Evolutionary conservation across 1,139 yeast species (phyloP).

Genomic region (Kodamaea ohmeri): DNA sequence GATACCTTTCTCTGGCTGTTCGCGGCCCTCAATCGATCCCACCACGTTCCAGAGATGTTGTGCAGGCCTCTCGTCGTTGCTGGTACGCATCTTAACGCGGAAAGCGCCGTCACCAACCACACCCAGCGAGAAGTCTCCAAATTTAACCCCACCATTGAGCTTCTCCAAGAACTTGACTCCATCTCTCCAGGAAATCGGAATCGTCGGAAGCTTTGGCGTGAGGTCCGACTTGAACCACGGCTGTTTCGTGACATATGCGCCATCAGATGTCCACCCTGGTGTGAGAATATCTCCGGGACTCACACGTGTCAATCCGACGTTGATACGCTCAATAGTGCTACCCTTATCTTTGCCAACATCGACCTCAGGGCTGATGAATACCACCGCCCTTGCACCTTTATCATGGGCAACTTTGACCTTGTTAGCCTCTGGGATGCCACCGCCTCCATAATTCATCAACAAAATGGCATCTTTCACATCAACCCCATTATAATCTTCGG

Average conservation of each 20-base stretch:
- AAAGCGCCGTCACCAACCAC: slow-evolving; percentile 12
- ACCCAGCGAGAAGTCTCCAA: slow-evolving; percentile 34
- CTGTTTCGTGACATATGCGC: slow-evolving; percentile 32
- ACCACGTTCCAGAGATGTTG: slow-evolving; percentile 79
- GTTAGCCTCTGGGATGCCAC: slow-evolving; percentile 33
- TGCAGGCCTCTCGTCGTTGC: slow-evolving; percentile 51
- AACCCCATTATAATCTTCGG: slow-evolving; percentile 51
- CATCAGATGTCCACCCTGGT: slow-evolving; percentile 69
- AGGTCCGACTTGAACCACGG: slow-evolving; percentile 49
- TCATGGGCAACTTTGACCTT: slow-evolving; percentile 35
- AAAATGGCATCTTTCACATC: slow-evolving; percentile 47
- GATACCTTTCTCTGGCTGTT: slow-evolving; percentile 71
- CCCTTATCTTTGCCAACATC: slow-evolving; percentile 16
- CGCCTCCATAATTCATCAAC: slow-evolving; percentile 60
- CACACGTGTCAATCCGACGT: slow-evolving; percentile 64
- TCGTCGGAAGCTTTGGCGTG: slow-evolving; percentile 69
- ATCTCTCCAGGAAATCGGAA: slow-evolving; percentile 75
- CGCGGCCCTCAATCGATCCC: slow-evolving; percentile 77
- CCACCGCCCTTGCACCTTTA: slow-evolving; percentile 33
- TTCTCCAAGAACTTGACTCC: slow-evolving; percentile 50
- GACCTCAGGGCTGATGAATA: slow-evolving; percentile 34
- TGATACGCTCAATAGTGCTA: slow-evolving; percentile 51
- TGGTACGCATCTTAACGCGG: slow-evolving; percentile 37
- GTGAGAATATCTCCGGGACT: slow-evolving; percentile 77
- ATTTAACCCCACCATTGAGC: slow-evolving; percentile 48